Evolutionary conservation across 768 basidiomycete species (phyloP), one percentile per base, ranked within the genome.

Genomic region (Leucosporidium scottii): DNA sequence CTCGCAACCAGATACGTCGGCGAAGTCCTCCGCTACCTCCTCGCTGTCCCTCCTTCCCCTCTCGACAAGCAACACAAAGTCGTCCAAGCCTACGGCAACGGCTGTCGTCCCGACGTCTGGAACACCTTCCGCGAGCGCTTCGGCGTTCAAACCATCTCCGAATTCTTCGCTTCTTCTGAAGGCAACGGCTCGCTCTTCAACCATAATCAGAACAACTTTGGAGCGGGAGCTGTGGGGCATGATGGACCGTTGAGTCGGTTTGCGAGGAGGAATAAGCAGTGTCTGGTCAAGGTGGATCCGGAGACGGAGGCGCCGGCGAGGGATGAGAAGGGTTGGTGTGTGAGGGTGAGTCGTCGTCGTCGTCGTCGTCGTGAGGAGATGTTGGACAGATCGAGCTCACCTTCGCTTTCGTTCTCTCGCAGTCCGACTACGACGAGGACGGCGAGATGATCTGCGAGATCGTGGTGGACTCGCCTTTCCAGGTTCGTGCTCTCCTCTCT

Each of bases 101-200:
- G 71, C 1, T 65, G 62, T 51, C 27, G 71, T 8, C 71, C 71
- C 13, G 65, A 73, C 13, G 69, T 73, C 4, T 73, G 72, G 72
- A 60, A 68, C 28, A 59, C 50, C 20, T 73, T 73, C 69, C 51
- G 69, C 20, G 61, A 70, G 15, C 39, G 72, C 10, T 73, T 73
- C 50, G 69, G 69, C 25, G 62, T 73, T 6, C 18, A 21, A 17
- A 47, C 48, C 9, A 73, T 73, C 39, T 10, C 20, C 44, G 72
- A 73, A 56, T 73, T 73, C 57, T 73, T 66, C 57, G 69, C 69
- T 7, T 55, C 59, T 34, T 47, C 54, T 28, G 69, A 70, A 36
- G 71, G 59, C 7, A 67, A 62, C 34, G 61, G 56, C 0, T 55
- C 51, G 27, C 47, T 67, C 4, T 44, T 64, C 27, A 62, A 64